Conservation (phyloP, 2,329 filamentous ascomycete genomes). For the Penicillium decumbens region DNA sequence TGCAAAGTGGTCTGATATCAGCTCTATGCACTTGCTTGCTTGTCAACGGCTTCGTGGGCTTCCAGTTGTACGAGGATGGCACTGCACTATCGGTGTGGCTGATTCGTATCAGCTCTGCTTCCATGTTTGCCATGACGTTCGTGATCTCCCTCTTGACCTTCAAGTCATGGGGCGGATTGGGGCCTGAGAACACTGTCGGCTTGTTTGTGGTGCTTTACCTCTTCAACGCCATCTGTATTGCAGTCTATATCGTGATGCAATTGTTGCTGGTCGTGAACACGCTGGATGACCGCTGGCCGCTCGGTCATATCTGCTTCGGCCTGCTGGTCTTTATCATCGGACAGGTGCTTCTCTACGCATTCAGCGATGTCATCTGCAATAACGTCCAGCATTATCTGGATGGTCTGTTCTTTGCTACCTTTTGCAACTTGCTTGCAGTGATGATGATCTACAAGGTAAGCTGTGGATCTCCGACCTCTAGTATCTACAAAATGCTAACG, state of each 20-base stretch:
- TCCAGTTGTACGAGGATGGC: constrained; percentile 96
- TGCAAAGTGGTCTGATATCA: constrained; percentile 78
- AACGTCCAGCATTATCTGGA: constrained; percentile 87
- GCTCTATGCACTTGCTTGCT: constrained; percentile 83
- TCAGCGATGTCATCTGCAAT: constrained; percentile 79
- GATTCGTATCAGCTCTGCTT: constrained; percentile 69
- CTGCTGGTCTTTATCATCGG: constrained; percentile 87
- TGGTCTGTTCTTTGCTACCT: constrained; percentile 87
- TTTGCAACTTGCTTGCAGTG: constrained; percentile 87
- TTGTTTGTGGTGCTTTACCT: constrained; percentile 90
- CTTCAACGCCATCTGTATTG: constrained; percentile 78
- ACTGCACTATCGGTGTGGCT: constrained; percentile 93
- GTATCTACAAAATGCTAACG: constrained; percentile 25
- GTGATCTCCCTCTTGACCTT: constrained; percentile 88
- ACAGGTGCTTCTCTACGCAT: constrained; percentile 87
- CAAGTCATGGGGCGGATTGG: constrained; percentile 81
- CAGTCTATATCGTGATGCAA: constrained; percentile 83
- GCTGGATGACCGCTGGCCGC: constrained; percentile 88
- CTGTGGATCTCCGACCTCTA: not conserved
- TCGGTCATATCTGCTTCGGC: constrained; percentile 86
- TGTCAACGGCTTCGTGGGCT: constrained; percentile 97
- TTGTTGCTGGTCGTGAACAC: constrained; percentile 83
- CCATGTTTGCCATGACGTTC: constrained; percentile 81
- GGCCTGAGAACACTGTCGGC: constrained; percentile 78
- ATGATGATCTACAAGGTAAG: constrained; percentile 99